These are phyloP conservation scores for Trametopsis cervina DNA, from an alignment of 768 basidiomycete genomes.

Conservation along the genomic window DNA sequence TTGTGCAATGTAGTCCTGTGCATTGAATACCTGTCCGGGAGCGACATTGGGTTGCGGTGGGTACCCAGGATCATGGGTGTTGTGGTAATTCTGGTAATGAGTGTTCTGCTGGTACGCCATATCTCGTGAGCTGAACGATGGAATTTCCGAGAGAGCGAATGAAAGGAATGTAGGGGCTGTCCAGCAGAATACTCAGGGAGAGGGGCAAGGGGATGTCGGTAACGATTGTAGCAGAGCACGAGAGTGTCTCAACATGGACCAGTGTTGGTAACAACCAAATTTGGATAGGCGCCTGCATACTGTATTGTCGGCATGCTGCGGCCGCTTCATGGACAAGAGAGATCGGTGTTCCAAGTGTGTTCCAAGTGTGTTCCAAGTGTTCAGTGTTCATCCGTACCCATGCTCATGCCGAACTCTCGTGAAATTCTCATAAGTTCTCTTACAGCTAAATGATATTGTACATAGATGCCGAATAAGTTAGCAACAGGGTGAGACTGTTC, in stretches of 20 bases:
- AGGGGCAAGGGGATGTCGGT: conserved; percentile 1
- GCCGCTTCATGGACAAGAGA: too few species aligned
- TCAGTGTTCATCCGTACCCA: too few species aligned
- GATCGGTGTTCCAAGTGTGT: too few species aligned
- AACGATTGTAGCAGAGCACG: conserved; percentile 5
- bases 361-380: too few species aligned
- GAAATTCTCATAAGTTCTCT: too few species aligned
- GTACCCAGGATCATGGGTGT: conserved; percentile 5
- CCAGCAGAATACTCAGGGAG: neutral
- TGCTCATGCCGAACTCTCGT: too few species aligned
- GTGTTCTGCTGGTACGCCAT: conserved; percentile 27
- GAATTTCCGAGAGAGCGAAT: conserved; percentile 5
- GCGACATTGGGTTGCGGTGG: neutral
- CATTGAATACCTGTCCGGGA: neutral
- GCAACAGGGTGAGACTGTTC: too few species aligned
- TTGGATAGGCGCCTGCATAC: neutral
- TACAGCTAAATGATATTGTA: too few species aligned
- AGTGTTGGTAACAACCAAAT: neutral
- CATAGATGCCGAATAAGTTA: too few species aligned
- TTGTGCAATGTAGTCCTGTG: conserved; percentile 11
- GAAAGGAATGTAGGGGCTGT: conserved; percentile 7
- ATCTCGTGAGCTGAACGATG: neutral
- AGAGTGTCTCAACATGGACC: neutral
- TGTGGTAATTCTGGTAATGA: conserved; percentile 15
- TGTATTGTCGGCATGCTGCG: neutral